phyloP scores from a whole-genome alignment of 495 filamentous ascomycete species.

The Parachaetomium inaequale region DNA sequence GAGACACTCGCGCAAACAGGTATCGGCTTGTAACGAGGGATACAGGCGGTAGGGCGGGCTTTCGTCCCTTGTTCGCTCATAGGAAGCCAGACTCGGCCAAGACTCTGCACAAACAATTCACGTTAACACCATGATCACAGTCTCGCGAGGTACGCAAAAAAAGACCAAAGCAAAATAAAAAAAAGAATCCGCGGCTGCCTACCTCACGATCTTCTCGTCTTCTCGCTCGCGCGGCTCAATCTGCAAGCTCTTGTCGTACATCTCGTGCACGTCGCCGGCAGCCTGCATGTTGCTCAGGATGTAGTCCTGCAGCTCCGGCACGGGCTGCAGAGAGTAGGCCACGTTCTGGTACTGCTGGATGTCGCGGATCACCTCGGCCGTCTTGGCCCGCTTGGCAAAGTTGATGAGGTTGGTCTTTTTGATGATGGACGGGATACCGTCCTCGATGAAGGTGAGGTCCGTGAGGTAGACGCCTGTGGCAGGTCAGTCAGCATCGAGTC shows the following conservation, averaged over 20 bases:
- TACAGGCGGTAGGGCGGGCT: background rate
- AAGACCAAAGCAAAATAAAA: background rate
- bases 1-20: background rate
- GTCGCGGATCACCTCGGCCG: constrained; percentile 94
- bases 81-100: constrained; percentile 49
- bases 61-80: constrained; percentile 24
- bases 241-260: constrained; percentile 92
- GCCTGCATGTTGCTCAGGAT: constrained; percentile 92
- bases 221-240: constrained; percentile 94
- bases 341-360: constrained; percentile 98
- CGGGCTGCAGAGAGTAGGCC: constrained; percentile 82
- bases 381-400: constrained; percentile 96
- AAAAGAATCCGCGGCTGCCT: constrained; percentile 26
- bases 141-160: background rate
- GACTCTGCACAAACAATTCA: constrained; percentile 32
- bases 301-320: constrained; percentile 92
- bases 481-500: background rate
- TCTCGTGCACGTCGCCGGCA: constrained; percentile 91
- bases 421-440: constrained; percentile 91
- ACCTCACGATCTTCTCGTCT: constrained; percentile 74
- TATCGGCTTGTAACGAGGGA: background rate
- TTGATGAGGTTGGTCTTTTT: constrained; percentile 96
- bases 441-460: constrained; percentile 97
- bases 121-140: background rate
- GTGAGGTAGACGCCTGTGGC: constrained; percentile 86